Percentiles rank a stretch among this genome's conserved stretches.
phyloP scores from a whole-genome alignment of 208 protist genomes.

The Crithidia fasciculata region DNA sequence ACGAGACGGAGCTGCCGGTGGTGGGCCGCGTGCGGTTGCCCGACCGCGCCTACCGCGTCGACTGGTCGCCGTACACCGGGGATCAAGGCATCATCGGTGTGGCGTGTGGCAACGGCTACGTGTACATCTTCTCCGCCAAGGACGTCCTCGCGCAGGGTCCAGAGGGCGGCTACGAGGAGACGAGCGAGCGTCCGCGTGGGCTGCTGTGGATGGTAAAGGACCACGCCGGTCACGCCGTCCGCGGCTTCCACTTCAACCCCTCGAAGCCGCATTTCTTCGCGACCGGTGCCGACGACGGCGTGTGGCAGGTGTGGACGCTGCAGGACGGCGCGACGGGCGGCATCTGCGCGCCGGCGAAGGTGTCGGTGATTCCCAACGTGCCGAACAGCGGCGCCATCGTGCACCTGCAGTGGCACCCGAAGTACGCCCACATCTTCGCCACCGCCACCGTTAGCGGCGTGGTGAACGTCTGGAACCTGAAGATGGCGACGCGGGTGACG shows the following conservation, averaged over 20 bases:
- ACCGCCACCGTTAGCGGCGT: constrained; percentile 87
- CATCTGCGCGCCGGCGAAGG: constrained; percentile 34
- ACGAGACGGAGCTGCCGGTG: constrained; percentile 72
- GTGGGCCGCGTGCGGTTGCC: constrained; percentile 59
- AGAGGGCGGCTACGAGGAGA: constrained; percentile 31
- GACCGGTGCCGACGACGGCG: constrained; percentile 67
- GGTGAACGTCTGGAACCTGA: constrained; percentile 96
- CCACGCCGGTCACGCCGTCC: constrained; percentile 80
- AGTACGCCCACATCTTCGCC: constrained; percentile 93
- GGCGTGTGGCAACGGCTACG: constrained; percentile 59
- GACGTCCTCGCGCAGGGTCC: constrained; percentile 46
- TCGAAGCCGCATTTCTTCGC: constrained; percentile 88
- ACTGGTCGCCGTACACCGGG: constrained; percentile 70
- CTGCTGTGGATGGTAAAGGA: constrained; percentile 84
- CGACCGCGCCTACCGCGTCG: constrained; percentile 68
- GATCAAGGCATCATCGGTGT: constrained; percentile 77
- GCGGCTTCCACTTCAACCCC: constrained; percentile 94
- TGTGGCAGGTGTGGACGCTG: constrained; percentile 93
- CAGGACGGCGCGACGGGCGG: constrained; percentile 70
- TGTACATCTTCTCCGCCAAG: constrained; percentile 73
- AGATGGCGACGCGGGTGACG: constrained; percentile 83
- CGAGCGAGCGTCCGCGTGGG: constrained; percentile 33
- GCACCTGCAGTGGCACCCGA: constrained; percentile 84
- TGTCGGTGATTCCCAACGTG: constrained; percentile 76
- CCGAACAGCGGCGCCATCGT: constrained; percentile 50